Conservation (phyloP, 306 rosid species). For the Corylus americana region DNA sequence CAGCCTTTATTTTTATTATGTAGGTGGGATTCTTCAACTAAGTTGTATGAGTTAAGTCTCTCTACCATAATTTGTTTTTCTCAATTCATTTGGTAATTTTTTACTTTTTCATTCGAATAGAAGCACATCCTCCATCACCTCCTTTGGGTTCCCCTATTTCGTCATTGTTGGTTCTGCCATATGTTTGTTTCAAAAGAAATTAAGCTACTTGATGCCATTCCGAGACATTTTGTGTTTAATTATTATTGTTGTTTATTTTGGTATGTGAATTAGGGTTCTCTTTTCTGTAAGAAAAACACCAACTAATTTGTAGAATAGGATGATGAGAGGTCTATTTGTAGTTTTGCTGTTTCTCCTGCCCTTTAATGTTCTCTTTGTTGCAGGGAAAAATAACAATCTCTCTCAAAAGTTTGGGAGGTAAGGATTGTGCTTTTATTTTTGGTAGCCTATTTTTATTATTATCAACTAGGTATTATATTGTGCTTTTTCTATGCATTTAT, state of each 20-base stretch:
- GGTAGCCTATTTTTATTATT: neutral
- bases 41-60: neutral
- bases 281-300: neutral
- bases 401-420: conserved; percentile 93
- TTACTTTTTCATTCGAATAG: neutral
- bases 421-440: neutral
- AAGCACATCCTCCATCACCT: neutral
- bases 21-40: too few relatives aligned
- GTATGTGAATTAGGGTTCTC: too few relatives aligned
- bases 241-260: too few relatives aligned
- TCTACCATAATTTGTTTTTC: neutral
- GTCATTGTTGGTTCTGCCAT: neutral
- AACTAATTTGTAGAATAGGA: neutral
- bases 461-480: conserved; percentile 53
- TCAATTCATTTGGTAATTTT: neutral
- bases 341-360: neutral
- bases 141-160: neutral
- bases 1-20: neutral
- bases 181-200: neutral
- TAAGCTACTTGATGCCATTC: neutral
- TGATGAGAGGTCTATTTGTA: neutral
- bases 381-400: conserved; percentile 86
- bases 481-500: neutral
- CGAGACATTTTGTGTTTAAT: neutral
- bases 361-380: neutral